A percentile compares a stretch with the other conserved stretches of the same genome.
Evolutionary conservation across 805 yeast species (phyloP).

Genomic region (Schizosaccharomyces japonicus): DNA sequence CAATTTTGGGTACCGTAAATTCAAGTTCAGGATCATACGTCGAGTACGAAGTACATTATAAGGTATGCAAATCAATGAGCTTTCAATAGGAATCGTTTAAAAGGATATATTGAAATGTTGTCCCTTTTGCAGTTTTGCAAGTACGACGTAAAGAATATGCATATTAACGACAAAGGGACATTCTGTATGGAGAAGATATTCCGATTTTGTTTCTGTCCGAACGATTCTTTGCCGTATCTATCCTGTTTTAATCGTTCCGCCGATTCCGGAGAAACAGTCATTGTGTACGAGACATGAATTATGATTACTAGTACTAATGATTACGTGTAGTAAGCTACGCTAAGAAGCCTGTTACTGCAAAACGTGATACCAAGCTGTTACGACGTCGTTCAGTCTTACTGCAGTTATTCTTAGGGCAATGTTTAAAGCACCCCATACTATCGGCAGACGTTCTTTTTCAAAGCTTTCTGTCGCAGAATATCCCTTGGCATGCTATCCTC

Average conservation of each 20-base stretch:
- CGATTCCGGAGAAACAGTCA: constrained; percentile 73
- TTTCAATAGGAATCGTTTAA: not conserved
- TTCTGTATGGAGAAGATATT: constrained; percentile 54
- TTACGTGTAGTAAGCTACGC: not conserved
- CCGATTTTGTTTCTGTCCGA: constrained; percentile 73
- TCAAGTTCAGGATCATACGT: not conserved
- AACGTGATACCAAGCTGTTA: constrained; percentile 15
- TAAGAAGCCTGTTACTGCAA: constrained; percentile 20
- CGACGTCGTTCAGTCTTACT: constrained; percentile 56
- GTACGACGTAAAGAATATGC: too few species aligned
- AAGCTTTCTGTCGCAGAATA: constrained; percentile 64
- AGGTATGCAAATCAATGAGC: not conserved
- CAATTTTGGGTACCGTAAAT: not conserved
- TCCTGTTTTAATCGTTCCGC: constrained; percentile 72
- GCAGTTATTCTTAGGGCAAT: constrained; percentile 38
- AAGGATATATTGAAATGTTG: not conserved
- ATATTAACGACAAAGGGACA: too few species aligned
- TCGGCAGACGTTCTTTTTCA: constrained; percentile 27
- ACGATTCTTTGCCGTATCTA: constrained; percentile 44
- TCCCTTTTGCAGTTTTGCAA: not conserved
- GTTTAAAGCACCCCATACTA: constrained; percentile 31
- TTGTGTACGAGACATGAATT: constrained; percentile 14
- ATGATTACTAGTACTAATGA: too few species aligned
- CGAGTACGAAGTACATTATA: not conserved
- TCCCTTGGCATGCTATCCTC: constrained; percentile 30